These are phyloP conservation scores for Phytophthora vignae DNA, from an alignment of 352 stramenopile genomes.

Conservation along the genomic window DNA sequence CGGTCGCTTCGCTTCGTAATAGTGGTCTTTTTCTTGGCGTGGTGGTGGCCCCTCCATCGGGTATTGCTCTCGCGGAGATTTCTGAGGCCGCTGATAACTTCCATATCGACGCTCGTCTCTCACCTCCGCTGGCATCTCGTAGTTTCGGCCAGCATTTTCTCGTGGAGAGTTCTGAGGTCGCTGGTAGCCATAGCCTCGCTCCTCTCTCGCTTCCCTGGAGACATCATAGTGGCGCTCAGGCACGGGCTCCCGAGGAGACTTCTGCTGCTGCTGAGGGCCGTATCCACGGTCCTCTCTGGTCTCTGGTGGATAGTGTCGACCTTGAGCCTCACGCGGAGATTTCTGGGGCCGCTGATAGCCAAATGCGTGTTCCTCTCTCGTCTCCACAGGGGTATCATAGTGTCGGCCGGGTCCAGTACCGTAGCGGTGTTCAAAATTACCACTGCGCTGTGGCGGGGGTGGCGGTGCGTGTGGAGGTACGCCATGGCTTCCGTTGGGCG, in stretches of 20 bases:
- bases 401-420: slow-evolving; percentile 13
- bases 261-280: slow-evolving; percentile 3
- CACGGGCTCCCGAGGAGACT: not conserved
- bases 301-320: not conserved
- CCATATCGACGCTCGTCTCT: slow-evolving; percentile 39
- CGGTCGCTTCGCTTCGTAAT: slow-evolving; percentile 31
- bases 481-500: slow-evolving; percentile 29
- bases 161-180: slow-evolving; percentile 12
- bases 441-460: slow-evolving; percentile 23
- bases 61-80: slow-evolving; percentile 21
- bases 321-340: slow-evolving; percentile 7
- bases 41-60: slow-evolving; percentile 4
- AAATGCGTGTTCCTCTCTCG: slow-evolving; percentile 17
- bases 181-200: slow-evolving; percentile 30
- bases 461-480: slow-evolving; percentile 17
- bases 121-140: slow-evolving; percentile 19
- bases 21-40: slow-evolving; percentile 21
- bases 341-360: slow-evolving; percentile 22
- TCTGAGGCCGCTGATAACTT: slow-evolving; percentile 21
- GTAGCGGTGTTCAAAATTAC: slow-evolving; percentile 23
- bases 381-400: slow-evolving; percentile 22
- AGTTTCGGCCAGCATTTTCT: slow-evolving; percentile 16
- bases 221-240: slow-evolving; percentile 13
- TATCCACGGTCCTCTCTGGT: slow-evolving; percentile 14
- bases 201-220: slow-evolving; percentile 26